phyloP scores from a whole-genome alignment of 257 asterid genomes.

The Nicotiana undulata region DNA sequence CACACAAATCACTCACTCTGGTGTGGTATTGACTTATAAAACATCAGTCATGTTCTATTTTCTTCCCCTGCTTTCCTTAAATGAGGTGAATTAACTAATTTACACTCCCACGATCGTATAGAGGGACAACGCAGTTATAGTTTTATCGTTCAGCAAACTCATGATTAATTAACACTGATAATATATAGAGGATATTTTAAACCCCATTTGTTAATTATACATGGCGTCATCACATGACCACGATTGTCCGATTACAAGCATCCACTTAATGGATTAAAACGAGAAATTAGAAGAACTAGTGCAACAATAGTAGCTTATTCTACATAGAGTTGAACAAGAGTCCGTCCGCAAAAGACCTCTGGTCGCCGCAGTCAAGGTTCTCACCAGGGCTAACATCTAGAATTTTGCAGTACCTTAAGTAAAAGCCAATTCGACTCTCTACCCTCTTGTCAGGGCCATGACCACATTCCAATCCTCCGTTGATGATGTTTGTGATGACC shows the following conservation, averaged over 20 bases:
- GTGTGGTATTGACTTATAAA: no score
- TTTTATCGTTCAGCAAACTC: no score
- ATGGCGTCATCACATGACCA: no score
- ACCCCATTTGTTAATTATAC: no score
- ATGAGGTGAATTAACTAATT: no score
- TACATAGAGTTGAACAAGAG: not conserved
- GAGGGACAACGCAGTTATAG: no score
- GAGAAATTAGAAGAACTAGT: not conserved
- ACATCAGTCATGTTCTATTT: no score
- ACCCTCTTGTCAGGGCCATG: slow-evolving; percentile 8
- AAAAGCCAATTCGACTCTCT: slow-evolving; percentile 18
- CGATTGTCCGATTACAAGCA: not conserved
- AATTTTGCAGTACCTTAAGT: slow-evolving; percentile 16
- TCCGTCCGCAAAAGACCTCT: slow-evolving; percentile 8
- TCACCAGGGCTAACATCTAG: slow-evolving; percentile 16
- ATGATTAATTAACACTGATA: no score
- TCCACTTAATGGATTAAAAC: not conserved
- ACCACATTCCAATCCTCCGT: slow-evolving; percentile 27
- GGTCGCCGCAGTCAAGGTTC: slow-evolving; percentile 23
- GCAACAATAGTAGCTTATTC: not conserved
- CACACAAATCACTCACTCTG: no score
- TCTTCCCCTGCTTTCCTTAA: no score
- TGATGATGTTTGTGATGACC: slow-evolving; percentile 26
- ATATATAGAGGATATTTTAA: no score
- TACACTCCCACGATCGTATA: no score